These are phyloP conservation scores for Boletus reticulatus DNA, from an alignment of 768 basidiomycete species.

Conservation along the genomic window DNA sequence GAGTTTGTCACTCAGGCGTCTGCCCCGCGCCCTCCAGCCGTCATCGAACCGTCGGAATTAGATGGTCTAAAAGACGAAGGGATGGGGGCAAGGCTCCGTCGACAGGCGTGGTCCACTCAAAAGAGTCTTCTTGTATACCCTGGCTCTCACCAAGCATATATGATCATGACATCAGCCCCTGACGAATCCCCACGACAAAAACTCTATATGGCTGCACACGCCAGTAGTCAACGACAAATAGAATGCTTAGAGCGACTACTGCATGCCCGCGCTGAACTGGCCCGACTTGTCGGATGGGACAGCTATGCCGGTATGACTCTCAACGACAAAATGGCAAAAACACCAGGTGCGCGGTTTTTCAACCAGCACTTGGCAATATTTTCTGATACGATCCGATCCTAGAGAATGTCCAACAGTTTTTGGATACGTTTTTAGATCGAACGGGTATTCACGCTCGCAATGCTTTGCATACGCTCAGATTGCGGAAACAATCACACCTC, in stretches of 20 bases:
- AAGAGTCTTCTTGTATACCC: conserved; percentile 80
- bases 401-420: conserved; percentile 88
- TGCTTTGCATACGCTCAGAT: conserved; percentile 65
- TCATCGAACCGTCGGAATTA: conserved; percentile 67
- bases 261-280: conserved; percentile 75
- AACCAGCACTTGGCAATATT: not conserved
- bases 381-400: conserved; percentile 1
- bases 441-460: conserved; percentile 74
- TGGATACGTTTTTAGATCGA: conserved; percentile 76
- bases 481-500: conserved; percentile 75
- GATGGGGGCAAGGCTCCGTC: conserved; percentile 69
- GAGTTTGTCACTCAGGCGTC: conserved; percentile 74
- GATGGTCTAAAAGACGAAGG: conserved; percentile 73
- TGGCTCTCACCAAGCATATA: conserved; percentile 85
- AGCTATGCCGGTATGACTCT: conserved; percentile 88
- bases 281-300: conserved; percentile 77
- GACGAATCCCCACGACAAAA: conserved; percentile 78
- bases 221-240: conserved; percentile 72
- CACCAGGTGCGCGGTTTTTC: conserved; percentile 58
- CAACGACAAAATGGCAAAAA: conserved; percentile 96
- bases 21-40: conserved; percentile 60
- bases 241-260: conserved; percentile 75
- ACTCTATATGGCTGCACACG: conserved; percentile 80
- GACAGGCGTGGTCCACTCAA: conserved; percentile 75
- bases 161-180: conserved; percentile 89